A percentile compares a stretch with the other conserved stretches of the same genome.
Conservation (phyloP, 768 basidiomycete genomes). For the Kwoniella europaea region DNA sequence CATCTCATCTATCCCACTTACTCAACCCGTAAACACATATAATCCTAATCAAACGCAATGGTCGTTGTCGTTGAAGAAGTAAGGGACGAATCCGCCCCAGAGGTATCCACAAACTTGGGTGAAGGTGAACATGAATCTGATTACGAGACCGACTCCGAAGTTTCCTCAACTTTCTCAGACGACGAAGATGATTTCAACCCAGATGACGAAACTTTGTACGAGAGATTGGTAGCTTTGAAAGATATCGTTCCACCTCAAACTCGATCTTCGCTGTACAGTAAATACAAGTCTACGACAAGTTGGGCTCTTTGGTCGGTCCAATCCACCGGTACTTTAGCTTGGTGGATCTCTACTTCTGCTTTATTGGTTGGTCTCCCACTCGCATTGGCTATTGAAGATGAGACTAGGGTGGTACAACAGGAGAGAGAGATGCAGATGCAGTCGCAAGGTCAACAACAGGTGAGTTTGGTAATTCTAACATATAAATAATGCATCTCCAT, state of each 20-base stretch:
- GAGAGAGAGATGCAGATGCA: constrained; percentile 93
- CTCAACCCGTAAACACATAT: neutral
- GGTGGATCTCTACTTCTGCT: constrained; percentile 93
- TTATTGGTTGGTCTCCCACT: constrained; percentile 91
- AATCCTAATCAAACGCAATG: constrained; percentile 11
- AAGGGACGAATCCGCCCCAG: constrained; percentile 55
- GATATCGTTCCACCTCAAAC: constrained; percentile 95
- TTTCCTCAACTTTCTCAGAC: constrained; percentile 67
- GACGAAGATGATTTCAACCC: constrained; percentile 67
- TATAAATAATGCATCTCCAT: too few species aligned
- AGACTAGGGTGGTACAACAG: constrained; percentile 89
- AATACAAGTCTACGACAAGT: constrained; percentile 67
- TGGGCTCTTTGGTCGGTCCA: constrained; percentile 72
- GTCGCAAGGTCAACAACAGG: constrained; percentile 90
- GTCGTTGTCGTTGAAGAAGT: constrained; percentile 84
- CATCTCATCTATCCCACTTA: constrained; percentile 1
- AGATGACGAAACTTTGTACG: constrained; percentile 79
- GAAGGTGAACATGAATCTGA: constrained; percentile 67
- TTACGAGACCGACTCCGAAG: constrained; percentile 63
- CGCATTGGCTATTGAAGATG: constrained; percentile 91
- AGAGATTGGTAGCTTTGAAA: constrained; percentile 86
- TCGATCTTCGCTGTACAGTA: constrained; percentile 72
- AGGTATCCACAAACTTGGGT: constrained; percentile 27
- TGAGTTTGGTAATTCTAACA: constrained; percentile 56
- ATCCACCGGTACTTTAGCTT: constrained; percentile 83